Base-by-base conservation (phyloP, 768 basidiomycete genomes). In the Rhodotorula diobovata region DNA sequence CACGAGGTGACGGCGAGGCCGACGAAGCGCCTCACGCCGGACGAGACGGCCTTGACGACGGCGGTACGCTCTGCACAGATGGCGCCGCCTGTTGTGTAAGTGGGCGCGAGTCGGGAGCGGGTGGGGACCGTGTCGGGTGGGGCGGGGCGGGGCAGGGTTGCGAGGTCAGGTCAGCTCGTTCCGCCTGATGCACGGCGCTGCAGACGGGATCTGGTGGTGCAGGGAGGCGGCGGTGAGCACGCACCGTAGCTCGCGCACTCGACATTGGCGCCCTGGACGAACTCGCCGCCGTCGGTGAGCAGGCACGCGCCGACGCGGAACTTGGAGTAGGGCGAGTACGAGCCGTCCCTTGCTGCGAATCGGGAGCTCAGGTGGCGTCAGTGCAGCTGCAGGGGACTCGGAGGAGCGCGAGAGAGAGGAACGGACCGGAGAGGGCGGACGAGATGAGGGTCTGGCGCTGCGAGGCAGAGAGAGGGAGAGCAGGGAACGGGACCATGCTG, bases 61-160 rank as follows among this genome's bases (percentile, higher is more conserved):
- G 94, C 94, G 0, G 95, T 97, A 41, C 94, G 84, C 79, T 99
- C 95, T 0, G 95, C 95, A 75, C 95, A 98, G 69, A 97, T 94
- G 0, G 90, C 86, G 2, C 86, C 91, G 10, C 93, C 93, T 95
- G 57, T 25, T 12, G 23, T 1, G 28, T 2, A 48, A 8, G 23
- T 16, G 23, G 20, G 43, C 20, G 41, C 1, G 20, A 46, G 46
- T 4, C 15, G 23, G 16, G 30, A 23, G 4, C 16, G 43, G 55
- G 34, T 50, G 21, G 48, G 48, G 46, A 14, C 25, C 5, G 32
- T 20, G 48, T 10, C 9, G 25, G 48, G 23, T 28, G 25, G 23
- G 25, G 25, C 12, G 25, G 11, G 37, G 28, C n/a, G 35, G 46
- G 20, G 32, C 32, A 51, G 15, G 12, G 28, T 8, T 18, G 5